Base-by-base conservation (phyloP, 257 asterid genomes). In the Scutellaria barbata region DNA sequence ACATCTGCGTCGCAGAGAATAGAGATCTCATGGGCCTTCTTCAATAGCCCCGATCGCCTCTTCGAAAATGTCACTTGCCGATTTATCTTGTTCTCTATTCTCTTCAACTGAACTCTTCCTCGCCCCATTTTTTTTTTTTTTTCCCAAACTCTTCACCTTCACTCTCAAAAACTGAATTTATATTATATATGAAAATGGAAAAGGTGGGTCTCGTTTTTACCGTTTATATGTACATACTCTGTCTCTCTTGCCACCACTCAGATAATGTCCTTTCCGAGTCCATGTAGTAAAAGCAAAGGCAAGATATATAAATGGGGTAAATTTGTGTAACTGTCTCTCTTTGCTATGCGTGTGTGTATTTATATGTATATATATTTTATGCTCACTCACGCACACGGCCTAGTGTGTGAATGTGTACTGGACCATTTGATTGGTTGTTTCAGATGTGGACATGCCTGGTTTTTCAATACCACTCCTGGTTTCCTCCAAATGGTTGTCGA, bases 1-100 rank as follows among this genome's bases (percentile, higher is more conserved):
- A 92, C 96, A 46, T 92, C 93, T 1, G 96, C 96, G 73, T 92
- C 97, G 63, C 97, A 90, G 10, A 90, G 94, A 8, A 90, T 88
- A 8, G 97, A 90, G 78, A 90, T 90, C 85, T 92, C 97, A 17
- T 86, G 83, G 25, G 97, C 97, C 78, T 92, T 92, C 81, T 92
- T 92, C 3, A 87, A 76, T 42, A 92, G 80, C 14, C 97, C 97
- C 11, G 88, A 81, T 61, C 97, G 73, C 66, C 96, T 63, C 60
- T 92, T 92, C 0, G 97, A 92, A 65, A 92, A 92, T 0, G 97
- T 92, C 10, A 92, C 97, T 63, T 92, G 97, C 57, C 97, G 71
- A 71, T 89, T 89, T 5, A 92, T 89, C 71, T 87, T 92, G 85
- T 92, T 92, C 77, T 92, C 96, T 41, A 92, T 89, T 72, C 95